Evolutionary conservation across 345 rosid genomes (phyloP), one percentile per base, ranked within the genome.

Genomic region (Draba incana): DNA sequence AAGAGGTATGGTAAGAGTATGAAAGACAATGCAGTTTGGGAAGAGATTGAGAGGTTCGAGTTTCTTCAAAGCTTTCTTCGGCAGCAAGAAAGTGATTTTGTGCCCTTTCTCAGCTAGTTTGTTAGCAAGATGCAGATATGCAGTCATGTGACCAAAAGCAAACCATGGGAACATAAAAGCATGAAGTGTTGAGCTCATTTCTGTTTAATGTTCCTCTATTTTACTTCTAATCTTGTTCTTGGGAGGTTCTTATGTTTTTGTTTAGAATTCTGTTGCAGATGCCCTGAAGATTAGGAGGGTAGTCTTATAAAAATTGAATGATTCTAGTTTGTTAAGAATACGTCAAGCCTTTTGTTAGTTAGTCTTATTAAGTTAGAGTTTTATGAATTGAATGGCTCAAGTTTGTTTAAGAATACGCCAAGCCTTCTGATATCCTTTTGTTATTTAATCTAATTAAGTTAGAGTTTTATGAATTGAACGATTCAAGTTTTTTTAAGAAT

Each of bases 101-200:
- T 71, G 66, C 38, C 90, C 86, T 60, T 53, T 77, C 68, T 78
- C 66, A 8, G 84, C 88, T 5, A 85, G 69, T 71, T 81, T 78
- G 77, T 83, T 81, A 1, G 87, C 66, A n/a, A 85, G 76, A 47
- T 83, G 80, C 33, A 83, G 63, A 53, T 59, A 85, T 8, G 84
- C 80, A 7, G 73, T 80, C 53, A 85, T 74, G 71, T 85, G 88
- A 27, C 90, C 85, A 10, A 78, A 4, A 2, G 78, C 82, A 49
- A 81, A 80, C 84, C 85, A 84, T 51, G 85, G 80, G 15, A 81
- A 80, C 84, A 83, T 83, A 20, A 73, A 64, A 2, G 81, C 53
- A 45, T 78, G 85, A 15, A 73, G 51, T 24, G 43, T 51, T 24
- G 67, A 33, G 8, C 11, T 61, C 77, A 73, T 73, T 10, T 57